Evolutionary conservation across 176 grass and related monocot genomes (phyloP), one percentile per base, ranked within the genome.

Genomic region (Olyra latifolia): DNA sequence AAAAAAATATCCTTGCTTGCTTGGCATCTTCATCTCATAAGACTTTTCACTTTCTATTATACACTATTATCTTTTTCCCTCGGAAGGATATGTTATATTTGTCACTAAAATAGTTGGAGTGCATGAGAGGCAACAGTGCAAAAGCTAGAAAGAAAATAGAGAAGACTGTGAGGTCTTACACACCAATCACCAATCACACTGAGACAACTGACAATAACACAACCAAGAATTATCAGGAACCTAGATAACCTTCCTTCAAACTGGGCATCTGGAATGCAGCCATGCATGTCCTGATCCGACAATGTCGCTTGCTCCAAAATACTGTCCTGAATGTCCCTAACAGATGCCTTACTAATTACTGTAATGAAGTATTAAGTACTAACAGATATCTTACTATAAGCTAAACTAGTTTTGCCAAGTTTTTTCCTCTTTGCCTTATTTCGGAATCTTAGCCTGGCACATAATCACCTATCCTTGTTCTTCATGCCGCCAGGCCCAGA

Each of bases 141-240:
- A 65, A 72, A 32, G 14, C 0, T 68, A 0, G 48, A 66, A 75
- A 59, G 2, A 76, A 85, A 35, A 72, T 63, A 65, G 14, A 20
- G 42, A 54, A 35, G 14, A 8, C 12, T 32, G 35, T 24, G 35
- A 72, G 44, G 7, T 69, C 24, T 14, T 71, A 48, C 27, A 6
- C 22, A 22, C 39, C 25, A 19, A 19, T 45, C 38, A 69, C 46
- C 50, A 68, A 28, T 75, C 48, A 48, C 20, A 63, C 32, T 45
- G n/a, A n/a, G 11, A 24, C 38, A 62, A 42, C n/a, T 65, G 47
- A 77, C 28, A 77, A 53, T 72, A 72, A 45, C 73, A 77, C 81
- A 87, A 77, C 69, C 65, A 82, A 45, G 57, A 62, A 83, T n/a
- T 77, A 78, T 64, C 57, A 57, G 57, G 65, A 82, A 64, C 25